Conservation (phyloP, 108 stramenopile species). For the Nannochloropsis gaditana region DNA sequence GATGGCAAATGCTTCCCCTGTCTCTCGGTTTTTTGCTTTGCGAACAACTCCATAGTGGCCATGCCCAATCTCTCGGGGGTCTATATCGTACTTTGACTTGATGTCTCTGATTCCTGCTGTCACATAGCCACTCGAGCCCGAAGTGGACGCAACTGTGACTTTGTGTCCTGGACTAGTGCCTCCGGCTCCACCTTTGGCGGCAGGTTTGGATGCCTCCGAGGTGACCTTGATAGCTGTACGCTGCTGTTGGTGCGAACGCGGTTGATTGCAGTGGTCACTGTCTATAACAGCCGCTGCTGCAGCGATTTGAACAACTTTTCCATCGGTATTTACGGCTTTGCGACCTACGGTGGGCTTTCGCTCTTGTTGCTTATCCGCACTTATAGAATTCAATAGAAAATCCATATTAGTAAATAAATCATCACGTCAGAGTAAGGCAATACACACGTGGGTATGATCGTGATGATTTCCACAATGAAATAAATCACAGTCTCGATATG, state of each 20-base stretch:
- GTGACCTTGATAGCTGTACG: neutral
- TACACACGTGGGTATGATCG: too few species aligned
- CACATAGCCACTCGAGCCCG: neutral
- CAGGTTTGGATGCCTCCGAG: neutral
- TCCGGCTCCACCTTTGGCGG: neutral
- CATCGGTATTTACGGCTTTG: neutral
- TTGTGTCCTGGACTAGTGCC: neutral
- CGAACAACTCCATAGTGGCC: conserved; percentile 53
- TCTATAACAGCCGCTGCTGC: conserved; percentile 5
- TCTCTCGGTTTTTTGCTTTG: conserved; percentile 27
- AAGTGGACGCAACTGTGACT: neutral
- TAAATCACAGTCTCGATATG: too few species aligned
- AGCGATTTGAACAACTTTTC: conserved; percentile 11
- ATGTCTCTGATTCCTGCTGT: conserved; percentile 28
- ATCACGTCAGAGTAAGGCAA: too few species aligned
- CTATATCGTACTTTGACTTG: conserved; percentile 32
- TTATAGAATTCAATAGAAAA: too few species aligned
- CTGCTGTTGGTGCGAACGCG: neutral
- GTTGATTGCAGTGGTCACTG: neutral
- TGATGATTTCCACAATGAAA: too few species aligned
- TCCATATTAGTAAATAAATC: too few species aligned
- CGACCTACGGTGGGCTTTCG: neutral
- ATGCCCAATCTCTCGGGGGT: conserved; percentile 43
- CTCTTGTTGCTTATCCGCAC: neutral
- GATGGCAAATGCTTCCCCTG: conserved; percentile 42